Evolutionary conservation across 495 filamentous ascomycete species (phyloP).

Genomic region (Penicillium egyptiacum): DNA sequence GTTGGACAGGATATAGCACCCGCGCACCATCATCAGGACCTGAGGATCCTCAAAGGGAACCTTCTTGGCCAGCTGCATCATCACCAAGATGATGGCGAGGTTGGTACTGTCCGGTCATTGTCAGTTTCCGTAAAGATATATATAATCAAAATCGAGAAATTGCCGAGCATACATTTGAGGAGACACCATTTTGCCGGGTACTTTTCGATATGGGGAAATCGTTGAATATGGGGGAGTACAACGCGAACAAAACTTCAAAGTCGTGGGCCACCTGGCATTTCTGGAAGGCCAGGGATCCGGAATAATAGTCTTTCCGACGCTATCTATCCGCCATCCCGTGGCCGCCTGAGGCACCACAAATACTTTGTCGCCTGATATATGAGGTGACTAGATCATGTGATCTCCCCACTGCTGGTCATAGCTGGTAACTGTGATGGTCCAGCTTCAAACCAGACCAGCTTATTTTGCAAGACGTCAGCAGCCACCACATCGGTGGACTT

Average conservation of each 20-base stretch:
- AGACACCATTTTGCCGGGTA: constrained; percentile 46
- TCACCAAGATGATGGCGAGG: constrained; percentile 88
- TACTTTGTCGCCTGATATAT: background rate
- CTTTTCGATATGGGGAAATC: constrained; percentile 9
- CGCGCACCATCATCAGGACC: constrained; percentile 81
- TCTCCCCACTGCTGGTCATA: constrained; percentile 1
- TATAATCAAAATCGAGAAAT: background rate
- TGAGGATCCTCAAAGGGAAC: constrained; percentile 91
- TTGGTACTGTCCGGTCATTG: constrained; percentile 65
- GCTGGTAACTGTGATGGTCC: constrained; percentile 5
- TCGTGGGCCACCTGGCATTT: constrained; percentile 29
- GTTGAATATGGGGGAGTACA: constrained; percentile 26
- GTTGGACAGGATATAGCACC: constrained; percentile 81
- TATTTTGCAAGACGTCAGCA: constrained; percentile 8
- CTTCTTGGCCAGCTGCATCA: constrained; percentile 98
- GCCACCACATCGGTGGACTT: constrained; percentile 2
- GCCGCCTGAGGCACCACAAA: background rate
- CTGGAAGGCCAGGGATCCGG: constrained; percentile 17
- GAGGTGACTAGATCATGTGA: background rate
- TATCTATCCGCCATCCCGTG: background rate
- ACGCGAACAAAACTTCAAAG: constrained; percentile 27
- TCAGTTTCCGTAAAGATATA: constrained; percentile 11
- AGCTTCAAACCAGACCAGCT: constrained; percentile 15
- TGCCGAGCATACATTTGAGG: constrained; percentile 45
- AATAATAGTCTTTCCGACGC: constrained; percentile 9